Evolutionary conservation across 345 rosid genomes (phyloP), one percentile per base, ranked within the genome.

Genomic region (Xanthoceras sorbifolium): DNA sequence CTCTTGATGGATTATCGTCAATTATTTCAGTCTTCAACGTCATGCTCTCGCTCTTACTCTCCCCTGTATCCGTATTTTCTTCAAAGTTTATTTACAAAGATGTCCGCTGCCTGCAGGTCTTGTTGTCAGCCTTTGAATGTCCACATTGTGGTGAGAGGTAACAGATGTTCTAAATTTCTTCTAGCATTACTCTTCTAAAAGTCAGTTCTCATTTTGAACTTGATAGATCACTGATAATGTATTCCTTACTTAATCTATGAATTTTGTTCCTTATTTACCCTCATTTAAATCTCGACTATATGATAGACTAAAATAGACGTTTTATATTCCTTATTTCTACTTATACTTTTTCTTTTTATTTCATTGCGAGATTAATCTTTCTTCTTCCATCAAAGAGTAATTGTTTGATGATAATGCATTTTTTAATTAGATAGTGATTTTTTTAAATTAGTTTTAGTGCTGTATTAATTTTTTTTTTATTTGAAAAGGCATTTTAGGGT

Each of bases 141-240:
- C 88, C 94, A 0, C 96, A 93, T 75, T 93, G 99, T 67, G 89
- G 89, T 76, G 99, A 95, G 87, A 92, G 97, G 99, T 93, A 82
- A 74, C 0, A 6, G 9, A n/a, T 23, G 12, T 57, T 9, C 28
- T 57, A 22, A 42, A n/a, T 57, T 22, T 55, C 26, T 55, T 42
- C 46, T 11, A 42, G 11, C 12, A 0, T 6, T 50, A 5, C 57
- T 50, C 57, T 17, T 50, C 57, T 9, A 50, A 50, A 50, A 50
- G 15, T 50, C 0, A 17, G n/a, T 50, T 9, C 15, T 50, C 22
- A 50, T 50, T 50, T 17, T 50, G 57, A 50, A 20, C 15, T 50
- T 20, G 14, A 17, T 50, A n/a, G n/a, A 50, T n/a, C 14, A 1
- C 11, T 42, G 46, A 7, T 42, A 42, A 42, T 42, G 46, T 50